Percentiles rank a stretch among this genome's conserved stretches.
Conservation (phyloP, 2,329 filamentous ascomycete genomes). For the Paramyrothecium roridum region DNA sequence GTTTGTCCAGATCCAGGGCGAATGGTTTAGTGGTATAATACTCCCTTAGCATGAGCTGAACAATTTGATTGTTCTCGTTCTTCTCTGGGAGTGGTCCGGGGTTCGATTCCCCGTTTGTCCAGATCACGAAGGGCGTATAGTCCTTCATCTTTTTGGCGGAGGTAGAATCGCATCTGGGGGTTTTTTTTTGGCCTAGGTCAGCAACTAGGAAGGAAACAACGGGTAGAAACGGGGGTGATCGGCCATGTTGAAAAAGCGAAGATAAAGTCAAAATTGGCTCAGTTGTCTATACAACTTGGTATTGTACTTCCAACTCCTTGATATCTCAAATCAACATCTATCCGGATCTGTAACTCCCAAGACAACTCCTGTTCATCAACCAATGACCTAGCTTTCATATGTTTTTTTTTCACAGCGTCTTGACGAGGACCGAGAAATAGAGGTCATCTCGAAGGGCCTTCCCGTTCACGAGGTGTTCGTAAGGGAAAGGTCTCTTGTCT, state of each 20-base stretch:
- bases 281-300: no score
- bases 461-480: slow-evolving; percentile 30
- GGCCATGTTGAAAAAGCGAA: no score
- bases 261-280: no score
- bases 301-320: no score
- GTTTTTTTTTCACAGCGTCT: slow-evolving; percentile 24
- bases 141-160: not conserved
- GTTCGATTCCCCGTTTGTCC: slow-evolving; percentile 8
- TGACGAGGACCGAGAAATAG: slow-evolving; percentile 37
- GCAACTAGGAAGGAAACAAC: no score
- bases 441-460: slow-evolving; percentile 38
- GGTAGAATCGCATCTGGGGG: no score
- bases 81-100: slow-evolving; percentile 5
- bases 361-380: no score
- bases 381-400: not conserved
- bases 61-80: not conserved
- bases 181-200: no score
- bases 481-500: slow-evolving; percentile 39
- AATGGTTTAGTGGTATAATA: slow-evolving; percentile 1
- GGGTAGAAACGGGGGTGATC: no score
- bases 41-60: slow-evolving; percentile 2
- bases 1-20: slow-evolving; percentile 2
- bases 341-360: no score
- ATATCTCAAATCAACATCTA: no score
- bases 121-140: not conserved